A percentile compares a stretch with the other conserved stretches of the same genome.
These are phyloP conservation scores for Rosa lucieae DNA, from an alignment of 306 rosid genomes.

Conservation along the genomic window DNA sequence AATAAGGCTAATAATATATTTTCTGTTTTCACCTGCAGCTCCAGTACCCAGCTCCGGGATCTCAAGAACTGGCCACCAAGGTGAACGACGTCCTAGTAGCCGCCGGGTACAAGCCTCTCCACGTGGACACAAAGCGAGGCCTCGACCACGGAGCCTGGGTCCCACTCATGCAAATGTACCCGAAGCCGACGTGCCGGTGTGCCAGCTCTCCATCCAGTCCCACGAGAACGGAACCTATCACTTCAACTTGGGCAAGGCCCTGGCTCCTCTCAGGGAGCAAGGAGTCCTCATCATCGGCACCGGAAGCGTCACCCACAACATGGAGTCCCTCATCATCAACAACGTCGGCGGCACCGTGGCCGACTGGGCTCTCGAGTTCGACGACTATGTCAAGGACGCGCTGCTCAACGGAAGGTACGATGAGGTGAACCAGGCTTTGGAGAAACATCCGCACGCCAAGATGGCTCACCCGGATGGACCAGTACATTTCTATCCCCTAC, in stretches of 20 bases:
- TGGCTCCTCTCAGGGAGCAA: slow-evolving; percentile 81
- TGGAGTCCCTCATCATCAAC: slow-evolving; percentile 30
- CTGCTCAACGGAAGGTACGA: slow-evolving; percentile 84
- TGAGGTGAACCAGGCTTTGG: slow-evolving; percentile 64
- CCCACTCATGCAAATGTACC: slow-evolving; percentile 80
- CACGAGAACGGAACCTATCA: slow-evolving; percentile 55
- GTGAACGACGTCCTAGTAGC: slow-evolving; percentile 63
- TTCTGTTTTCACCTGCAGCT: slow-evolving; percentile 30
- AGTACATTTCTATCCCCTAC: slow-evolving; percentile 74
- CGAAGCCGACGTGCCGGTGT: slow-evolving; percentile 76
- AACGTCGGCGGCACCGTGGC: not conserved
- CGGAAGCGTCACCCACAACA: slow-evolving; percentile 78
- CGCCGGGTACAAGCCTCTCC: slow-evolving; percentile 52
- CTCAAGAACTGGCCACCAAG: slow-evolving; percentile 62
- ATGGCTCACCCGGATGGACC: slow-evolving; percentile 72
- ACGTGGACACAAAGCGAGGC: slow-evolving; percentile 64
- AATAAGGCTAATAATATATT: not conserved
- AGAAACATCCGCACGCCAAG: slow-evolving; percentile 67
- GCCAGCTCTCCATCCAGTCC: slow-evolving; percentile 79
- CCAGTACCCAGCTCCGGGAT: slow-evolving; percentile 82
- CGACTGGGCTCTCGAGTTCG: slow-evolving; percentile 72
- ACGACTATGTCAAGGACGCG: slow-evolving; percentile 60
- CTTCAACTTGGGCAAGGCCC: slow-evolving; percentile 69
- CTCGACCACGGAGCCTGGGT: slow-evolving; percentile 92
- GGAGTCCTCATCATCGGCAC: slow-evolving; percentile 74